Base-by-base conservation (phyloP, 768 basidiomycete species). In the Boletus pseudo-olivaceus region DNA sequence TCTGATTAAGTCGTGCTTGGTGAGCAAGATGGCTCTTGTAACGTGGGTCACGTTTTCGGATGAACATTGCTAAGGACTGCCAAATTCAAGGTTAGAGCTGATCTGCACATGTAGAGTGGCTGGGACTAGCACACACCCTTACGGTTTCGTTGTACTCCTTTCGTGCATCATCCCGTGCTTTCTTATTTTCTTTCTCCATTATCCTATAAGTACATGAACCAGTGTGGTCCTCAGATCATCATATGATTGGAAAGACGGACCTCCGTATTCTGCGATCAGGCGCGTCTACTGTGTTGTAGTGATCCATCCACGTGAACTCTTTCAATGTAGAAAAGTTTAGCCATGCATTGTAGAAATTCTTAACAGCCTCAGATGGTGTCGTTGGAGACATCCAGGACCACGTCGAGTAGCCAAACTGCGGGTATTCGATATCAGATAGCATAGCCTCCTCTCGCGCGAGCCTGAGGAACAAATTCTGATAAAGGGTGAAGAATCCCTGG, bases 151-250 rank as follows among this genome's bases (percentile, higher is more conserved):
- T 98, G 71, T 96, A 98, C 56, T 98, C 95, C 65, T 82, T 82
- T 37, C 88, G 81, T 7, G 88, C 88, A 37, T 93, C 88, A 29
- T 97, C 93, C 14, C 94, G 80, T 3, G 84, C 83, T 66, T 94
- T 94, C 71, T 90, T 92, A 71, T 99, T 98, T 60, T 98, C 97
- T 62, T 86, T 91, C 67, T 98, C 97, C 89, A 98, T 94, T 43
- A 93, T 65, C 62, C 91, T 92, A 33, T 14, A 23, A 23, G 23
- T 23, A 30, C 14, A 34, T 7, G 40, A 19, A 42, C 62, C 29
- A 51, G 40, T 14, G n/a, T 45, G 23, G 11, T 3, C 27, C 33
- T 33, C 9, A 8, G 19, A 34, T 17, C 17, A 26, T 29, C 37
- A 37, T 19, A 43, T 20, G 33, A 19, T 27, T 35, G 11, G 7